These are phyloP conservation scores for Euphorbia celastroides DNA, from an alignment of 441 rosid species.

Conservation along the genomic window DNA sequence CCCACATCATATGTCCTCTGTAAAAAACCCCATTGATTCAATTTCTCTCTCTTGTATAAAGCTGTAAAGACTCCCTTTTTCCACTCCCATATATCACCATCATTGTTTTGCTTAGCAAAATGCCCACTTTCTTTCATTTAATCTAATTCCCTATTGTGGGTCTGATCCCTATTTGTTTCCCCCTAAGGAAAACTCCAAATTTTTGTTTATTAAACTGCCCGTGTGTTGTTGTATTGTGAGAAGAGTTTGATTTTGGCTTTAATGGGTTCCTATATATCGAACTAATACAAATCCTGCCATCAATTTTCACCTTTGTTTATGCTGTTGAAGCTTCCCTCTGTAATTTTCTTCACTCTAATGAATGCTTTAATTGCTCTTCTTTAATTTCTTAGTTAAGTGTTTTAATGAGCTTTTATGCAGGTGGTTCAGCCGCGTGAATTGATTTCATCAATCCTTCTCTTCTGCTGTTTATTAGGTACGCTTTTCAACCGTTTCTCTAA, in stretches of 20 bases:
- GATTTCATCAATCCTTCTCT: conserved; percentile 9
- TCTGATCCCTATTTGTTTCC: conserved; percentile 15
- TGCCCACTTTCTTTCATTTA: conserved; percentile 17
- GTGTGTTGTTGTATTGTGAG: conserved; percentile 21
- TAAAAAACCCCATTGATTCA: conserved; percentile 9
- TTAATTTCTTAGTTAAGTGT: conserved; percentile 18
- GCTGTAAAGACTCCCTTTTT: conserved; percentile 21
- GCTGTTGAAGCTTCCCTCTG: not conserved
- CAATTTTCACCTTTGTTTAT: conserved; percentile 19
- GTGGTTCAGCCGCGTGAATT: conserved; percentile 29
- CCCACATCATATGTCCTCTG: conserved; percentile 1
- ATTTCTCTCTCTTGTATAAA: conserved; percentile 14
- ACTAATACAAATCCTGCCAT: conserved; percentile 3
- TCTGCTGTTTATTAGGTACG: conserved; percentile 15
- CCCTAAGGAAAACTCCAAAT: conserved; percentile 9
- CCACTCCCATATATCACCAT: conserved; percentile 30
- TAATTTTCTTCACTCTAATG: not conserved
- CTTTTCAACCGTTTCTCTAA: not conserved
- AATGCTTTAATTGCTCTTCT: conserved; percentile 1
- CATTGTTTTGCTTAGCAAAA: conserved; percentile 26
- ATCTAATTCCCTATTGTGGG: conserved; percentile 2
- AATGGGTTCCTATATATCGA: conserved; percentile 8
- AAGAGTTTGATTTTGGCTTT: conserved; percentile 19
- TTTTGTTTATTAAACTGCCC: conserved; percentile 3
- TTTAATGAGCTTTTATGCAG: conserved; percentile 20